Evolutionary conservation across 2,329 filamentous ascomycete genomes (phyloP), one percentile per base, ranked within the genome.

Genomic region (Intubia oerlemansii): DNA sequence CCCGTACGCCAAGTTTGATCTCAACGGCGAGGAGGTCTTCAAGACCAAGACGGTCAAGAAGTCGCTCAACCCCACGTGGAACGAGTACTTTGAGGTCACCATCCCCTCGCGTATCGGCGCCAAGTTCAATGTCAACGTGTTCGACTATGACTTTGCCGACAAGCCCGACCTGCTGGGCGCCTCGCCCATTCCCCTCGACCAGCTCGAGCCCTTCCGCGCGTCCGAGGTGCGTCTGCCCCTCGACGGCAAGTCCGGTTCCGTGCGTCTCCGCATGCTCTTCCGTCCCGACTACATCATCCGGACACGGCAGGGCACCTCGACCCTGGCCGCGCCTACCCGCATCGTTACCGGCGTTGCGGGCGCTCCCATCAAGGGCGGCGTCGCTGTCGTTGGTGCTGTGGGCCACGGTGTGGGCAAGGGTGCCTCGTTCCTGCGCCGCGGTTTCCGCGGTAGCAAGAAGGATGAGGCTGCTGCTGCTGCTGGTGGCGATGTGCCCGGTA

Each of bases 31-130:
- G 42, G 78, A 90, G 32, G 66, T 95, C 1, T 82, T 80, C 67
- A 98, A 95, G 62, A 91, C 84, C 25, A 90, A 93, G 54, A 72
- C 74, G 2, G 74, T 85, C 48, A 98, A 95, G 66, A 98, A 98
- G 65, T 95, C 88, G 0, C 63, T 98, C 4, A 73, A 88, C 40
- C 88, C 88, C 1, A 66, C 70, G 1, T 98, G 90, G 90, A 95
- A 95, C 45, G 88, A 98, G 46, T 84, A 71, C 49, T 98, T 98
- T 43, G 84, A 93, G 48, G 62, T 80, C 1, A 59, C 71, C 1
- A 57, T 98, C 29, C 71, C 79, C 12, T 91, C 82, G 10, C 66
- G 88, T 33, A 92, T 82, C 11, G 81, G 64, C 0, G 77, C 84
- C 21, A 67, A 88, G 16, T 88, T 98, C 51, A 62, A 62, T 18